Evolutionary conservation across 306 rosid species (phyloP).

Genomic region (Cucurbita pepo): DNA sequence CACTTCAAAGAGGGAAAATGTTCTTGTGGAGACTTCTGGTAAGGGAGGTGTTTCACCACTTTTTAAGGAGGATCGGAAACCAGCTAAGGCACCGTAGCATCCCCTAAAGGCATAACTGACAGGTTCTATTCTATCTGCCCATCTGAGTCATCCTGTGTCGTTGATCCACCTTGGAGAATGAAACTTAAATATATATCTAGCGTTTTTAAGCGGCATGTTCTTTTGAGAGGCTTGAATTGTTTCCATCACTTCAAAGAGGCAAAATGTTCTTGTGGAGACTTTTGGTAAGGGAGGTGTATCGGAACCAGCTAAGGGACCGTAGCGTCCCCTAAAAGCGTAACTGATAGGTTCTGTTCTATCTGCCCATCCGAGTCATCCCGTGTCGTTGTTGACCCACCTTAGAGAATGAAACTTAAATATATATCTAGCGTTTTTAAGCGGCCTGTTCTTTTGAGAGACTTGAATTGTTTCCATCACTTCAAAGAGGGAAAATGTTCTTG

Average conservation of each 20-base stretch:
- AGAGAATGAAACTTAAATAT: slow-evolving; percentile 12
- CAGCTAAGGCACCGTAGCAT: too few relatives aligned
- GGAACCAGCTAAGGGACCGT: too few relatives aligned
- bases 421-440: slow-evolving; percentile 36
- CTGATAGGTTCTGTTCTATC: too few relatives aligned
- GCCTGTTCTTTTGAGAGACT: slow-evolving; percentile 74
- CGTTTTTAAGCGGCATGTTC: slow-evolving; percentile 30
- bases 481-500: slow-evolving; percentile 65
- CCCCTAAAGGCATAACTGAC: too few relatives aligned
- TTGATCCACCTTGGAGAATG: too few relatives aligned
- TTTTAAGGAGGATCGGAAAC: background rate
- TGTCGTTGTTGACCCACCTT: background rate
- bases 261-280: slow-evolving; percentile 75
- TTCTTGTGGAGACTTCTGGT: slow-evolving; percentile 88
- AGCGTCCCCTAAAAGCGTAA: too few relatives aligned
- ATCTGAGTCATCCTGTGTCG: too few relatives aligned
- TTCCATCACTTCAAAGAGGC: slow-evolving; percentile 77
- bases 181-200: slow-evolving; percentile 31
- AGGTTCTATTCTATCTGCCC: too few relatives aligned
- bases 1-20: slow-evolving; percentile 67
- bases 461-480: slow-evolving; percentile 84
- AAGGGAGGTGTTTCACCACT: slow-evolving; percentile 14
- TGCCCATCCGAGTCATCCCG: too few relatives aligned
- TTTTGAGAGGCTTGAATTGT: slow-evolving; percentile 79
- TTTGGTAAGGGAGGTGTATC: slow-evolving; percentile 42